Percentiles rank a stretch among this genome's conserved stretches.
These are phyloP conservation scores for Phytophthora macrochlamydospora DNA, from an alignment of 352 stramenopile genomes.

Conservation along the genomic window DNA sequence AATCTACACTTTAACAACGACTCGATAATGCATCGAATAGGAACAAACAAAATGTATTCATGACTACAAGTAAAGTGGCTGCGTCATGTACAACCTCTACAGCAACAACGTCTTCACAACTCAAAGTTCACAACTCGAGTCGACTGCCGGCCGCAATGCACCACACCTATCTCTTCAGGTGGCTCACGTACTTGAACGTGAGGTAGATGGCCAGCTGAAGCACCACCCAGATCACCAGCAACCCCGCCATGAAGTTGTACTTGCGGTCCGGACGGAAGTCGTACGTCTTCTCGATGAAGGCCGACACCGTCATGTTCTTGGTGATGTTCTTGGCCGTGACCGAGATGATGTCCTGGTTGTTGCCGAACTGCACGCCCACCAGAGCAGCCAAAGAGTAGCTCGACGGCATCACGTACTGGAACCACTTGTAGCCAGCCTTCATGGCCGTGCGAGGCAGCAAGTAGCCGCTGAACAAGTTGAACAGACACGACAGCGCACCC, in stretches of 20 bases:
- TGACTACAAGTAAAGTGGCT: too few species aligned
- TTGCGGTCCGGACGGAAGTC: conserved; percentile 53
- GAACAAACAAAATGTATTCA: too few species aligned
- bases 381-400: conserved; percentile 54
- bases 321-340: conserved; percentile 12
- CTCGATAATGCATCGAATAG: too few species aligned
- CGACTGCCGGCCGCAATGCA: too few species aligned
- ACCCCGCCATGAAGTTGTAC: conserved; percentile 49
- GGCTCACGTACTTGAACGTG: conserved; percentile 72
- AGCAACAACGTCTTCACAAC: too few species aligned
- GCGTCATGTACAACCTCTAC: too few species aligned
- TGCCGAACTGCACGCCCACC: conserved; percentile 38
- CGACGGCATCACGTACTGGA: conserved; percentile 65
- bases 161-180: conserved; percentile 55
- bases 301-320: conserved; percentile 21
- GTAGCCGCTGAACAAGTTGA: conserved; percentile 69
- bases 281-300: conserved; percentile 47
- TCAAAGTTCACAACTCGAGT: too few species aligned
- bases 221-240: conserved; percentile 64
- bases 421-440: conserved; percentile 61
- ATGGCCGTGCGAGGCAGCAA: conserved; percentile 50
- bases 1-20: too few species aligned
- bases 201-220: conserved; percentile 62
- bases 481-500: conserved; percentile 58
- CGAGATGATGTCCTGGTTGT: conserved; percentile 30